Percentiles rank a stretch among this genome's conserved stretches.
phyloP scores from a whole-genome alignment of 2,329 filamentous ascomycete genomes.

The Knoxdaviesia proteae region DNA sequence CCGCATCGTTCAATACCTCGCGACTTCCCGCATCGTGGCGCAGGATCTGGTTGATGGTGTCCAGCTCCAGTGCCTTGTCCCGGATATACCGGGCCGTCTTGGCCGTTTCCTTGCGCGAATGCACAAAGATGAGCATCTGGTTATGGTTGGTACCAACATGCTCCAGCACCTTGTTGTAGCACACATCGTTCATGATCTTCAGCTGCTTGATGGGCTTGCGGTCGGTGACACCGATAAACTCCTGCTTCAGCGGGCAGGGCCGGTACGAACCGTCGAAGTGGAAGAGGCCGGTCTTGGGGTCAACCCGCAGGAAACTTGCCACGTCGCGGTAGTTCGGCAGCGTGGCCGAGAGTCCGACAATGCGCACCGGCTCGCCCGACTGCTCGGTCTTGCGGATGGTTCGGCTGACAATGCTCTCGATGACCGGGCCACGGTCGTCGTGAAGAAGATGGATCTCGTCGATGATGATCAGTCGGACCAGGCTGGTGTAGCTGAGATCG shows the following conservation, averaged over 20 bases:
- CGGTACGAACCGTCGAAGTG: conserved; percentile 91
- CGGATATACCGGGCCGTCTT: conserved; percentile 93
- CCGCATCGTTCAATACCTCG: conserved; percentile 71
- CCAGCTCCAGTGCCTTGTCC: conserved; percentile 90
- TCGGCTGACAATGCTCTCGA: conserved; percentile 90
- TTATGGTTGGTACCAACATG: conserved; percentile 85
- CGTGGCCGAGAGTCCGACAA: conserved; percentile 84
- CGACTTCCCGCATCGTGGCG: conserved; percentile 80
- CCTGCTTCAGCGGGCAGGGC: conserved; percentile 84
- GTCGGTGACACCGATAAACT: conserved; percentile 93
- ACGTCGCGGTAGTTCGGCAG: conserved; percentile 94
- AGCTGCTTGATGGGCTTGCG: conserved; percentile 98
- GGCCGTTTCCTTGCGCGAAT: conserved; percentile 92
- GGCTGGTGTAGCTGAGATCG: conserved; percentile 86
- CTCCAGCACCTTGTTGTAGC: conserved; percentile 91
- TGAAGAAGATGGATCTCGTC: conserved; percentile 96
- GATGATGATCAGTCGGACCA: conserved; percentile 91
- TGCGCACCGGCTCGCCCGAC: conserved; percentile 76
- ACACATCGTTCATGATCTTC: conserved; percentile 98
- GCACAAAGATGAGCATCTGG: conserved; percentile 98
- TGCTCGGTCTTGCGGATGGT: conserved; percentile 88
- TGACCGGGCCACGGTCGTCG: conserved; percentile 86
- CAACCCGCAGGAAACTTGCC: conserved; percentile 81
- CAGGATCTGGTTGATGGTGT: conserved; percentile 90
- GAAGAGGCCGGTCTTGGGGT: conserved; percentile 69